A percentile compares a stretch with the other conserved stretches of the same genome.
Evolutionary conservation across 495 filamentous ascomycete genomes (phyloP).

Genomic region (Xylaria intraflava): DNA sequence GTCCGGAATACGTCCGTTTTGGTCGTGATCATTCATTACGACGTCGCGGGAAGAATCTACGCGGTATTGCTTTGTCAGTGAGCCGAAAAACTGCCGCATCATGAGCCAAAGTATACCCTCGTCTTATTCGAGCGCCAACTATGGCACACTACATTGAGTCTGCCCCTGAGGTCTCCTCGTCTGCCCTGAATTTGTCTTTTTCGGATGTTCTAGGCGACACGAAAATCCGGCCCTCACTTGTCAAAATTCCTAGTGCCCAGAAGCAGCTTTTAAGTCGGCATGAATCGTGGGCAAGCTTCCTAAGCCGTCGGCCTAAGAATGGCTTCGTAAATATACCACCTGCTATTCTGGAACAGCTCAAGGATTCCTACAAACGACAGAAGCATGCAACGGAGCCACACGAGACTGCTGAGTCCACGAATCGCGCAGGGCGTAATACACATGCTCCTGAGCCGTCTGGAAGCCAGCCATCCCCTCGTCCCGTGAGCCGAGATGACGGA

Average conservation of each 20-base stretch:
- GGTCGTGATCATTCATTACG: neutral
- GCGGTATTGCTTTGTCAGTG: neutral
- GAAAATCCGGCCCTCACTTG: constrained; percentile 24
- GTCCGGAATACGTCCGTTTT: neutral
- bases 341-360: constrained; percentile 31
- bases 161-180: neutral
- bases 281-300: constrained; percentile 34
- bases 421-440: neutral
- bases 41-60: too few species aligned
- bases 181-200: constrained; percentile 4
- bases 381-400: constrained; percentile 4
- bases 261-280: constrained; percentile 46
- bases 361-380: constrained; percentile 16
- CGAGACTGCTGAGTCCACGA: constrained; percentile 18
- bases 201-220: constrained; percentile 14
- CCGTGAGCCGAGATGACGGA: neutral
- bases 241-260: constrained; percentile 56
- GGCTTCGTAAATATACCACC: constrained; percentile 34
- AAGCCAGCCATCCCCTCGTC: neutral
- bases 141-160: constrained; percentile 14
- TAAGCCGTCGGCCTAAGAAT: neutral
- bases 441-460: constrained; percentile 1
- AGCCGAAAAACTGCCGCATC: neutral
- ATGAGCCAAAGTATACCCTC: neutral
- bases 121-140: neutral